These are phyloP conservation scores for Alternaria angustiovoidea DNA, from an alignment of 2,329 filamentous ascomycete genomes.

Conservation along the genomic window DNA sequence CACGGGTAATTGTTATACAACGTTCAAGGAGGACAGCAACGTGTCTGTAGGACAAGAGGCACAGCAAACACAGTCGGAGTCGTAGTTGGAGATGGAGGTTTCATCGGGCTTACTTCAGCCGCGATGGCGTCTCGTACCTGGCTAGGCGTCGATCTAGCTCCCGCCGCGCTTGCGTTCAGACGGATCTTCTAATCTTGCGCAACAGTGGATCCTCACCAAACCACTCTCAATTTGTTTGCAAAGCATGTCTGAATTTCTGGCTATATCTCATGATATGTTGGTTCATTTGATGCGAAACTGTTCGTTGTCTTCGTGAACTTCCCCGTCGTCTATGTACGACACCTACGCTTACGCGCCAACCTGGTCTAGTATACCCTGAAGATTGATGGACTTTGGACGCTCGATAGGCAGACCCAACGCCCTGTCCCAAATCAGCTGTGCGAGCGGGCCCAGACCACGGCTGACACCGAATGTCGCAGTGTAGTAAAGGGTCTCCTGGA, in stretches of 20 bases:
- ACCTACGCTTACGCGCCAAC: constrained; percentile 41
- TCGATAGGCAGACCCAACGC: constrained; percentile 95
- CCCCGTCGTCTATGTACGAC: neutral
- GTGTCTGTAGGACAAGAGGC: constrained; percentile 2
- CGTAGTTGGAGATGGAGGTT: constrained; percentile 20
- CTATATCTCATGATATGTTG: neutral
- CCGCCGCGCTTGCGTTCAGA: neutral
- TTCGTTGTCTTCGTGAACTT: neutral
- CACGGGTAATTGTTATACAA: neutral
- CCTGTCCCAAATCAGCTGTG: constrained; percentile 95
- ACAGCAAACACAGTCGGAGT: constrained; percentile 16
- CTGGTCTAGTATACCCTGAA: constrained; percentile 80
- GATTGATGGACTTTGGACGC: constrained; percentile 96
- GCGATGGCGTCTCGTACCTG: constrained; percentile 23
- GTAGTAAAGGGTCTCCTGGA: constrained; percentile 97
- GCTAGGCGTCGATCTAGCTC: constrained; percentile 20
- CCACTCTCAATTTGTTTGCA: neutral
- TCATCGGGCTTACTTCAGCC: constrained; percentile 10
- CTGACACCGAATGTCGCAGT: constrained; percentile 75
- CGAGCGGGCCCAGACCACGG: constrained; percentile 81
- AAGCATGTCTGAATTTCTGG: neutral
- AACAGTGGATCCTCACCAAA: neutral
- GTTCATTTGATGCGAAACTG: neutral
- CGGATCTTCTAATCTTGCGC: constrained; percentile 1
- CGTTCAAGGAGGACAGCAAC: neutral